Conservation (phyloP, 805 yeast genomes). For the Saccharomyces jurei region DNA sequence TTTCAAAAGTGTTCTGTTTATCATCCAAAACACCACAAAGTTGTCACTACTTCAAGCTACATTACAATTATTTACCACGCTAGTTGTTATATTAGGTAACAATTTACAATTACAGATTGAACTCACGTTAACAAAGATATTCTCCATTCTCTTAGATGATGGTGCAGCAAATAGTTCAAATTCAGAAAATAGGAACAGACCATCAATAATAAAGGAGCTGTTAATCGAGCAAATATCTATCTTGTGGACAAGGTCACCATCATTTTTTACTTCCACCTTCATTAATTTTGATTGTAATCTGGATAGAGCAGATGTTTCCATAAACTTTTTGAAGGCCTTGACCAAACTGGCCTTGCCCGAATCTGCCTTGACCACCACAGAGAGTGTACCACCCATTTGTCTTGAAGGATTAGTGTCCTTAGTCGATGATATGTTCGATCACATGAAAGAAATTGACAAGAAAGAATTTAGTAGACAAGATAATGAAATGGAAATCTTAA, state of each 20-base stretch:
- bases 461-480: conserved; percentile 21
- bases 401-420: conserved; percentile 77
- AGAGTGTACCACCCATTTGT: conserved; percentile 87
- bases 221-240: conserved; percentile 78
- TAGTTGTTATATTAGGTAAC: conserved; percentile 57
- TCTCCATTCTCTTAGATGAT: conserved; percentile 42
- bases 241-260: conserved; percentile 73
- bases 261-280: conserved; percentile 66
- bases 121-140: conserved; percentile 54
- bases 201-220: conserved; percentile 58
- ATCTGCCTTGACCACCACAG: conserved; percentile 69
- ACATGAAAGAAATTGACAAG: conserved; percentile 22
- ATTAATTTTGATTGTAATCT: conserved; percentile 86
- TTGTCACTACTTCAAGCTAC: conserved; percentile 67
- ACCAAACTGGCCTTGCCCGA: conserved; percentile 80
- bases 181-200: conserved; percentile 18
- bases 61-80: conserved; percentile 63
- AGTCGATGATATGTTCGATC: conserved; percentile 52
- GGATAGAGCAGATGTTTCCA: conserved; percentile 72
- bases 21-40: conserved; percentile 65
- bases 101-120: conserved; percentile 76
- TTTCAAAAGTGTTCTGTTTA: conserved; percentile 76
- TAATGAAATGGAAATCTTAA: conserved; percentile 16
- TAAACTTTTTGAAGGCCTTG: conserved; percentile 57
- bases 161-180: conserved; percentile 3